A percentile compares a stretch with the other conserved stretches of the same genome.
phyloP scores from a whole-genome alignment of 1,139 yeast genomes.

The Casaregolazyma lundiana region DNA sequence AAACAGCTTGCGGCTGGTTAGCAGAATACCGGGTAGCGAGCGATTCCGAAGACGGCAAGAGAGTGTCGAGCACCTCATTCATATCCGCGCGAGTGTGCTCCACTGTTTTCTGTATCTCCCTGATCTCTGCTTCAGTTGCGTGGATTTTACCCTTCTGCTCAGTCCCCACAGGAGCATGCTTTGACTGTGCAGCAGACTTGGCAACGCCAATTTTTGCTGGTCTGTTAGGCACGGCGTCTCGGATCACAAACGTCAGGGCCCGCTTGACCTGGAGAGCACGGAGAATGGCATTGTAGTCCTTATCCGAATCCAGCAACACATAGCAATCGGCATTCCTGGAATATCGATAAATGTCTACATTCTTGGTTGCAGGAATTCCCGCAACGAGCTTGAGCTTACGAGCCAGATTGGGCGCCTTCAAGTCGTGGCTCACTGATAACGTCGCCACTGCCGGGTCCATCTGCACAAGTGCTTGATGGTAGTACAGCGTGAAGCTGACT shows the following conservation, averaged over 20 bases:
- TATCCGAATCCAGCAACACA: conserved; percentile 38
- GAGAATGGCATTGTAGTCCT: conserved; percentile 44
- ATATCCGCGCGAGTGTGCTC: too few species aligned
- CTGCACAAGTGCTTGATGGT: neutral
- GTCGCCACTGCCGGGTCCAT: conserved; percentile 8
- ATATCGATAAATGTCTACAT: conserved; percentile 18
- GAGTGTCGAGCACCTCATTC: too few species aligned
- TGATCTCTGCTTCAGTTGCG: too few species aligned
- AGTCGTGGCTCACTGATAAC: conserved; percentile 38
- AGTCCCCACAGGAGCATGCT: too few species aligned
- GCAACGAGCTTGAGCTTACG: conserved; percentile 9
- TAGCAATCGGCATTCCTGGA: conserved; percentile 35
- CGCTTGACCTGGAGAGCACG: conserved; percentile 42
- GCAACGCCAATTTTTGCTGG: neutral
- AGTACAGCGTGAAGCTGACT: conserved; percentile 4
- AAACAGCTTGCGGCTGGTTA: too few species aligned
- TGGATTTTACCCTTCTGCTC: too few species aligned
- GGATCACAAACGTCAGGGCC: conserved; percentile 18
- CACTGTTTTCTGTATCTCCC: too few species aligned
- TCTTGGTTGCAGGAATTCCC: conserved; percentile 1
- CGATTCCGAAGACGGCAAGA: too few species aligned
- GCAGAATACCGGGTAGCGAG: too few species aligned
- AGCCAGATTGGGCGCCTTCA: conserved; percentile 3
- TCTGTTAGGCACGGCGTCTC: conserved; percentile 1
- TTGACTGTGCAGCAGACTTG: neutral